These are phyloP conservation scores for Aspergillus ellipticus DNA, from an alignment of 495 filamentous ascomycete genomes.

Conservation along the genomic window DNA sequence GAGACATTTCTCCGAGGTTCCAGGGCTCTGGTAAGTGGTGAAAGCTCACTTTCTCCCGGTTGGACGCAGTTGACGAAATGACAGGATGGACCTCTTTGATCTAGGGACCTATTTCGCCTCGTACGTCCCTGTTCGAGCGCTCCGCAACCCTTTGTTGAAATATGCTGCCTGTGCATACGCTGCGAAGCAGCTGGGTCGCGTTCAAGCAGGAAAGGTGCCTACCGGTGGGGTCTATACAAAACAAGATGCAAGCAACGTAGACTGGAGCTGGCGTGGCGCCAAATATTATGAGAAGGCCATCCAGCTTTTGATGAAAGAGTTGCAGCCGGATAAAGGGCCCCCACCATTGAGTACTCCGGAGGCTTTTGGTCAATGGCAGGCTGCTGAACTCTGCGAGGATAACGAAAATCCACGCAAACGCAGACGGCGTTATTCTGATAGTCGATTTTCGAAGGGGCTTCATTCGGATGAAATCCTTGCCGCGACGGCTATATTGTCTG, in stretches of 20 bases:
- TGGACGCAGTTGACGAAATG: constrained; percentile 13
- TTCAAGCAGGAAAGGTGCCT: constrained; percentile 47
- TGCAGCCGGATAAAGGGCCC: constrained; percentile 46
- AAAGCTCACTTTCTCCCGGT: neutral
- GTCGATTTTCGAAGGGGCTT: constrained; percentile 36
- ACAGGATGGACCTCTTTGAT: constrained; percentile 65
- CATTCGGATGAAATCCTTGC: constrained; percentile 60
- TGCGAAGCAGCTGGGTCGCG: constrained; percentile 58
- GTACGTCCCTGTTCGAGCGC: constrained; percentile 54
- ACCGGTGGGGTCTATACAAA: constrained; percentile 46
- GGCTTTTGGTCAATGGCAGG: constrained; percentile 37
- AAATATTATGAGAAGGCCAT: constrained; percentile 64
- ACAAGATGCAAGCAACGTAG: constrained; percentile 41
- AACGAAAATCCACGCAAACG: constrained; percentile 36
- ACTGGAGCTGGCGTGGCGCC: constrained; percentile 55
- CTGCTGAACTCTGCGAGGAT: constrained; percentile 30
- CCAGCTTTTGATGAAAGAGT: constrained; percentile 56
- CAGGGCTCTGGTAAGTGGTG: constrained; percentile 51
- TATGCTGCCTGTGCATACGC: constrained; percentile 59
- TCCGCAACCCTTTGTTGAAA: constrained; percentile 53
- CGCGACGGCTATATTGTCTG: constrained; percentile 60
- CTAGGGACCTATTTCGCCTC: constrained; percentile 56
- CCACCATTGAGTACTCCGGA: constrained; percentile 34
- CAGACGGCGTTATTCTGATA: constrained; percentile 36
- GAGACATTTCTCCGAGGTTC: constrained; percentile 58